Percentiles rank a stretch among this genome's conserved stretches.
phyloP scores from a whole-genome alignment of 768 basidiomycete species.

The Amanita inopinata region DNA sequence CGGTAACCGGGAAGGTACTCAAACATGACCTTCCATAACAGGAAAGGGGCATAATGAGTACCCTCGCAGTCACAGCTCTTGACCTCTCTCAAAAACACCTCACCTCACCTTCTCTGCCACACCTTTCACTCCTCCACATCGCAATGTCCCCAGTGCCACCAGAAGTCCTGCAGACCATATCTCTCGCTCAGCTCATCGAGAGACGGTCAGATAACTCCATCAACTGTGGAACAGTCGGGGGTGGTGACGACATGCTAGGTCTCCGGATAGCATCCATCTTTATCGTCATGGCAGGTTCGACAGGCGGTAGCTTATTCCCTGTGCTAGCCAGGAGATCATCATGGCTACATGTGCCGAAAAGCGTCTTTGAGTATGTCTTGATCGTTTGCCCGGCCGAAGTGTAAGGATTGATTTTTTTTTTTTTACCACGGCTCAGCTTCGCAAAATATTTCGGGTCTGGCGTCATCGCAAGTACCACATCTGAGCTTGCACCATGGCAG shows the following conservation, averaged over 20 bases:
- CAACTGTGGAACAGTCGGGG: constrained; percentile 43
- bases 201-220: constrained; percentile 13
- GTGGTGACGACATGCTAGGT: constrained; percentile 36
- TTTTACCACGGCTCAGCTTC: too few relatives aligned
- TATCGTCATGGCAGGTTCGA: constrained; percentile 55
- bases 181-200: not conserved
- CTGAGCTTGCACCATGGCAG: constrained; percentile 7
- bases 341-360: constrained; percentile 46
- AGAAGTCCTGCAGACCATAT: constrained; percentile 2
- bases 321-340: constrained; percentile 45
- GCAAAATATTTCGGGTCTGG: constrained; percentile 90
- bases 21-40: not conserved
- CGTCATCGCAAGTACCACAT: constrained; percentile 51
- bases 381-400: too few relatives aligned
- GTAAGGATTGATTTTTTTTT: too few relatives aligned
- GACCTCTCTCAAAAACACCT: not conserved
- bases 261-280: constrained; percentile 70
- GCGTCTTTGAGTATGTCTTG: constrained; percentile 58
- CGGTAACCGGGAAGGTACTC: constrained; percentile 3
- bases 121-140: not conserved
- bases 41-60: constrained; percentile 9
- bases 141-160: constrained; percentile 9
- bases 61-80: constrained; percentile 9
- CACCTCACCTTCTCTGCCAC: constrained; percentile 3
- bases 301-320: constrained; percentile 60